These are phyloP conservation scores for Sorghum bicolor DNA, from an alignment of 176 grass and related monocot genomes.

Conservation along the genomic window DNA sequence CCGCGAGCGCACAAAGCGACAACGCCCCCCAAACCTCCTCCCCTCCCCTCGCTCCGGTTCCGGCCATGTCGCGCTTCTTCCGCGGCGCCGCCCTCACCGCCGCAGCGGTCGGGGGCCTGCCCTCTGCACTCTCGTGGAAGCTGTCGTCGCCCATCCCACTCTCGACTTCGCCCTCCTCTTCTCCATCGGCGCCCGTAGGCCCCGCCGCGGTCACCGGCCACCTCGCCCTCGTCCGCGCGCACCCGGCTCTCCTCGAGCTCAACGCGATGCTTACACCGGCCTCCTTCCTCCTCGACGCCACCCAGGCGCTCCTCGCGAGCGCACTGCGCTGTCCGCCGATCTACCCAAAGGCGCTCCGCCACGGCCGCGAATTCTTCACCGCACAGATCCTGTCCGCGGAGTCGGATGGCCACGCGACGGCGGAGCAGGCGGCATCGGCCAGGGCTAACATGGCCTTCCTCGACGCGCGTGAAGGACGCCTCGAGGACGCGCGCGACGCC, in stretches of 20 bases:
- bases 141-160: neutral
- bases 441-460: neutral
- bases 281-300: neutral
- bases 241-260: neutral
- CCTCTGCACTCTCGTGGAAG: neutral
- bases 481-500: conserved; percentile 2
- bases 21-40: neutral
- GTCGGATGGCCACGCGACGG: neutral
- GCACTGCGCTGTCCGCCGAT: neutral
- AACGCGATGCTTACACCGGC: neutral
- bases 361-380: neutral
- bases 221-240: neutral
- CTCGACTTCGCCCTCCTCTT: neutral
- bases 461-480: conserved; percentile 5
- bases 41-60: neutral
- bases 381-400: neutral
- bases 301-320: neutral
- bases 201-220: neutral
- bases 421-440: neutral
- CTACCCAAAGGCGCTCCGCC: neutral
- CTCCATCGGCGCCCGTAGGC: neutral
- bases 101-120: neutral
- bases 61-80: conserved; percentile 21
- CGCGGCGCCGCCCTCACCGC: conserved; percentile 18
- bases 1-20: neutral